Evolutionary conservation across 139 green algal species (phyloP), one percentile per base, ranked within the genome.

Genomic region (Ettlia oleoabundans): DNA sequence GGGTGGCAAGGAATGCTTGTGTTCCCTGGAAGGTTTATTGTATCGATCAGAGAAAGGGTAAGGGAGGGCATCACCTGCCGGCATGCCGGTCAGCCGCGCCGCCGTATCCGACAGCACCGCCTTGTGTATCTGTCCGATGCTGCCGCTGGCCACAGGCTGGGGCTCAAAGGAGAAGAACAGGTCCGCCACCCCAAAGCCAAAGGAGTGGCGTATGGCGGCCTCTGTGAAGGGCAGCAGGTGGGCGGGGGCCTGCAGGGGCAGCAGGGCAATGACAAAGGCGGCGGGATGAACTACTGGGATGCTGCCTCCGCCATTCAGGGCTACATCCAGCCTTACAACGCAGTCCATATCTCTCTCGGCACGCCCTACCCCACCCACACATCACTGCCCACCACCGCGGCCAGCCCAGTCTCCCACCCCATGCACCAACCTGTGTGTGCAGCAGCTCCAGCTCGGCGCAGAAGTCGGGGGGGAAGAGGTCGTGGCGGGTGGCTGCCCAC

Each of bases 381-480:
- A n/a, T n/a, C n/a, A n/a, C n/a, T n/a, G n/a, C n/a, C n/a, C n/a
- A n/a, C n/a, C n/a, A n/a, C n/a, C n/a, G n/a, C n/a, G n/a, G n/a
- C n/a, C 47, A 58, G 47, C 47, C 47, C 47, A 58, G 47, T 58
- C 13, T 15, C 15, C 13, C 47, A 10, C 47, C 47, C 13, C 47
- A 58, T 10, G 47, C 47, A 10, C 47, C 47, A 58, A 58, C 47
- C 47, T 58, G 47, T 58, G 47, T 84, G 76, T 94, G 93, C 72
- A 99, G 88, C 47, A 85, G 70, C 78, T 91, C 91, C 76, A 99
- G 91, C 55, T 94, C 88, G 10, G 88, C 82, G 74, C 91, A 96
- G n/a, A 98, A 90, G 83, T 98, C 95, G 1, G 86, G 86, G 0
- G 97, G 95, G 82, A 99, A 99, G 35, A 99, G 82, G 90, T 99